Conservation (phyloP, 176 grass and related monocot species). For the Sorghum bicolor region DNA sequence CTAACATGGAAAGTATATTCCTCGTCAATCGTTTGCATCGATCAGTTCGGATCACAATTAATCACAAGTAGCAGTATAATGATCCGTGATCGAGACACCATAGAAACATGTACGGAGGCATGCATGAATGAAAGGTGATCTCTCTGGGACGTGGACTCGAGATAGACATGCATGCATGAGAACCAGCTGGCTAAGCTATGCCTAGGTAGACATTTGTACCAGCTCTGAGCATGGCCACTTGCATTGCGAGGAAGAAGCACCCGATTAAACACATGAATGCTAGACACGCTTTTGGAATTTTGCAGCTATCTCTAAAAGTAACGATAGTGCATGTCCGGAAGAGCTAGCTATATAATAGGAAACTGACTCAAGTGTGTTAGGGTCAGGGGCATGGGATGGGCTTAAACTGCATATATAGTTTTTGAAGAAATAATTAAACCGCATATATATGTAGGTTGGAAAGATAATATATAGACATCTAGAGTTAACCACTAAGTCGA, state of each 20-base stretch:
- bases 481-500: not conserved
- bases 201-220: constrained; percentile 37
- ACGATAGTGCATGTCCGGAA: not conserved
- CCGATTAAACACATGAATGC: not conserved
- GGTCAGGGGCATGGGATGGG: not conserved
- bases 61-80: not conserved
- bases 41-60: not conserved
- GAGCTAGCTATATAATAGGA: not conserved
- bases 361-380: not conserved
- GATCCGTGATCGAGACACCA: not conserved
- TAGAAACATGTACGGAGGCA: not conserved
- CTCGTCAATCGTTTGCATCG: not conserved
- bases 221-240: not conserved
- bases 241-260: not conserved
- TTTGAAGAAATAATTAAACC: not conserved
- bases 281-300: constrained; percentile 22
- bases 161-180: not conserved
- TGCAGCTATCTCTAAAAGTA: constrained; percentile 6
- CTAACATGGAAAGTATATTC: not conserved
- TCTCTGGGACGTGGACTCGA: not conserved
- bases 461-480: not conserved
- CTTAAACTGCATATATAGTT: not conserved
- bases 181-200: not conserved
- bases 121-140: constrained; percentile 9
- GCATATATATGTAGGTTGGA: too few species aligned